phyloP scores from a whole-genome alignment of 2,329 filamentous ascomycete genomes.

The Aphanoascus verrucosus region DNA sequence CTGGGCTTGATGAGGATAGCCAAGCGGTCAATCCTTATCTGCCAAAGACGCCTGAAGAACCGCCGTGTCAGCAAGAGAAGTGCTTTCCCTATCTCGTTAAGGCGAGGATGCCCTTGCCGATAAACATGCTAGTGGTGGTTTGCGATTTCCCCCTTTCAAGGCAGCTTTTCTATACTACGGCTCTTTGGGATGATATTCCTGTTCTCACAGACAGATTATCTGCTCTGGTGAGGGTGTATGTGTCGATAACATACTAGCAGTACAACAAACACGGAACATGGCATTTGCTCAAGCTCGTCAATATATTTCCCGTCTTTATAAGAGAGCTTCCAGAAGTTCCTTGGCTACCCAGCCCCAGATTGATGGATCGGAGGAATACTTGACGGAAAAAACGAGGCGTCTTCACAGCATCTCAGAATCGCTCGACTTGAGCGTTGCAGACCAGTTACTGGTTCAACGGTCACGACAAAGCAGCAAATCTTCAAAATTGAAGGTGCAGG shows the following conservation, averaged over 20 bases:
- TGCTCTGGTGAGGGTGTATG: neutral
- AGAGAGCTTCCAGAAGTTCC: neutral
- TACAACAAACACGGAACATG: constrained; percentile 8
- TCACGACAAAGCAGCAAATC: constrained; percentile 1
- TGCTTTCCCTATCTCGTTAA: too few relatives aligned
- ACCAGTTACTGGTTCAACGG: constrained; percentile 4
- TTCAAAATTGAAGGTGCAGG: neutral
- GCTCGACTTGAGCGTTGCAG: constrained; percentile 3
- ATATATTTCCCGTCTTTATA: constrained; percentile 16
- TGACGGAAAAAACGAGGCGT: neutral
- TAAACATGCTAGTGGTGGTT: neutral
- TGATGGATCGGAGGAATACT: neutral
- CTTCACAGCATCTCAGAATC: neutral
- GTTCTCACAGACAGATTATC: neutral
- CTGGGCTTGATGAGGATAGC: neutral
- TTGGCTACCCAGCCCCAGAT: neutral
- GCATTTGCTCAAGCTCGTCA: constrained; percentile 13
- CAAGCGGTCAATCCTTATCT: too few relatives aligned
- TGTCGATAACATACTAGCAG: neutral
- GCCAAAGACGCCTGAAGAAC: too few relatives aligned
- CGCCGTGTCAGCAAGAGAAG: too few relatives aligned
- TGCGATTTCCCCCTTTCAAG: neutral
- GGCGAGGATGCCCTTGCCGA: neutral
- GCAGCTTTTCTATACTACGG: neutral
- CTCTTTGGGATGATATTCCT: neutral